Evolutionary conservation across 1,139 yeast genomes (phyloP), one percentile per base, ranked within the genome.

Genomic region (Arxiozyma bovina): DNA sequence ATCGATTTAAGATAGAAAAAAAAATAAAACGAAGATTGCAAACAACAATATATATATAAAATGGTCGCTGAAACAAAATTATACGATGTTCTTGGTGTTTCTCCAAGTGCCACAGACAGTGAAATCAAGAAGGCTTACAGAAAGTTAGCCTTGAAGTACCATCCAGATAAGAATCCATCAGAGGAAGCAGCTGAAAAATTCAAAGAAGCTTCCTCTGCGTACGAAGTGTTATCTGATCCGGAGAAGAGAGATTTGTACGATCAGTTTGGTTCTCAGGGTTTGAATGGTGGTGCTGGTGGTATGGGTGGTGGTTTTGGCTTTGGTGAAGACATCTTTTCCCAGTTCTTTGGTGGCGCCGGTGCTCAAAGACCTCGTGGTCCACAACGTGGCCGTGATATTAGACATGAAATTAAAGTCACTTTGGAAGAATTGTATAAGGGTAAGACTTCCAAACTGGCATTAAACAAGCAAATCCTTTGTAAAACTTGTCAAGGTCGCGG

Each of bases 111-210:
- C 45, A 75, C 82, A 38, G 96, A 87, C 54, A 73, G 80, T 49
- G 96, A 91, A 73, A 83, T 93, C 71, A 93, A 91, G 74, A 93
- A 93, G 73, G 97, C 97, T 22, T 93, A 93, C 76, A 85, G 98
- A 77, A 82, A 87, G 66, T 81, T 88, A 51, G 99, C 99, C 23
- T 80, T 93, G 68, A 91, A 87, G 69, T 87, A 82, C 74, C 99
- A 93, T 72, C 99, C 99, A 58, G 99, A 93, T 75, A 93, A 93
- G 79, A 85, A 85, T 69, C 85, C 85, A 55, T 87, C 90, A 55
- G 96, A 87, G 68, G 84, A 80, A 63, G 98, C 96, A 43, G 96
- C 96, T 54, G 99, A 93, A 70, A 91, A 89, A 74, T 91, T 91
- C 74, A 91, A 91, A 75, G 96, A 90, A 70, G 80, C 89, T 60